Conservation (phyloP, 257 asterid genomes). For the Parsonsia alboflavescens region DNA sequence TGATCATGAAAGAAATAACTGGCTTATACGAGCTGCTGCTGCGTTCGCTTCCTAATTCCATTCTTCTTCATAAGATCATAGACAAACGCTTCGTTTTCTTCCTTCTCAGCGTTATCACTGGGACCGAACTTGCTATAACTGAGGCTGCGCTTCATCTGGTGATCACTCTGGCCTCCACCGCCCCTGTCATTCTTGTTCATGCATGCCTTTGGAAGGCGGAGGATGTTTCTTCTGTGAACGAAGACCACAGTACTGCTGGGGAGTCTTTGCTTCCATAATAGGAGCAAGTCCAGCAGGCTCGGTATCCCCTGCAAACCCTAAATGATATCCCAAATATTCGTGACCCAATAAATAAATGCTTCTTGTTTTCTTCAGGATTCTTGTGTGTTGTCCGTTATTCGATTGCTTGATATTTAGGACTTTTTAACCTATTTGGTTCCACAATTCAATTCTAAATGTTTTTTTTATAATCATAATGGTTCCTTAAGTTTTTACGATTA, state of each 20-base stretch:
- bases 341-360: background rate
- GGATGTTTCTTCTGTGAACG: slow-evolving; percentile 9
- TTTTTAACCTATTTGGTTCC: too few species aligned
- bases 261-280: slow-evolving; percentile 24
- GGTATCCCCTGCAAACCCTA: background rate
- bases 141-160: slow-evolving; percentile 45
- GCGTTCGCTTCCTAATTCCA: slow-evolving; percentile 38
- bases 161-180: slow-evolving; percentile 38
- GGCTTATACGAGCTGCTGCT: slow-evolving; percentile 38
- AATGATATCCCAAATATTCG: background rate
- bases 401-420: too few species aligned
- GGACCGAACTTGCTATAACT: slow-evolving; percentile 37
- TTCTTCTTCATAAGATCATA: slow-evolving; percentile 31
- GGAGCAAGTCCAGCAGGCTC: background rate
- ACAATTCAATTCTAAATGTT: too few species aligned
- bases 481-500: too few species aligned
- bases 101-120: slow-evolving; percentile 26
- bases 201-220: slow-evolving; percentile 43
- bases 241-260: slow-evolving; percentile 12
- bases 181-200: slow-evolving; percentile 42
- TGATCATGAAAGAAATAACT: slow-evolving; percentile 46
- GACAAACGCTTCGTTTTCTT: slow-evolving; percentile 37
- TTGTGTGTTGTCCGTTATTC: too few species aligned
- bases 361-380: background rate
- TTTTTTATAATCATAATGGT: too few species aligned